These are phyloP conservation scores for Podospora pseudocomata DNA, from an alignment of 495 filamentous ascomycete species.

Conservation along the genomic window DNA sequence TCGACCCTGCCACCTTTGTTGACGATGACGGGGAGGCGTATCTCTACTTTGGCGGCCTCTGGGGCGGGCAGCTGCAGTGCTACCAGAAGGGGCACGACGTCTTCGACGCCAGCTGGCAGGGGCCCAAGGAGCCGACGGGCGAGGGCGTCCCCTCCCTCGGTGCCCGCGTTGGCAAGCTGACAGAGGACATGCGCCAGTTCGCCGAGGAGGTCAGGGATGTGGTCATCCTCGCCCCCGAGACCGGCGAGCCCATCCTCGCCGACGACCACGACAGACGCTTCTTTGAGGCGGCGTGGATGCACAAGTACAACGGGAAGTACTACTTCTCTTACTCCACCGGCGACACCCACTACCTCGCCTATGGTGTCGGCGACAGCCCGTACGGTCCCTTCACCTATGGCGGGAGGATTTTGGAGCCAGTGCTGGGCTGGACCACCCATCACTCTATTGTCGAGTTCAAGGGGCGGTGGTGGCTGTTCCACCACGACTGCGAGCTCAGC, in stretches of 20 bases:
- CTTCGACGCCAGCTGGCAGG: constrained; percentile 49
- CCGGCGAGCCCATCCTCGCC: constrained; percentile 53
- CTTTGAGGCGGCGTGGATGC: constrained; percentile 77
- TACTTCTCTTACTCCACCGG: constrained; percentile 77
- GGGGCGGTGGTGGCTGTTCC: constrained; percentile 67
- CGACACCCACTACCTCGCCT: constrained; percentile 67
- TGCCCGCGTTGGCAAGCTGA: constrained; percentile 59
- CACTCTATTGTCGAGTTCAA: constrained; percentile 71
- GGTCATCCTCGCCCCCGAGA: constrained; percentile 55
- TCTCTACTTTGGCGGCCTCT: constrained; percentile 64
- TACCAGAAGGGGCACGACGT: constrained; percentile 42
- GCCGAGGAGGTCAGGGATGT: constrained; percentile 47
- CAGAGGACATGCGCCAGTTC: constrained; percentile 60
- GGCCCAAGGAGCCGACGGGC: constrained; percentile 55
- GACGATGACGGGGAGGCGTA: constrained; percentile 60
- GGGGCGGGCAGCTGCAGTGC: constrained; percentile 67
- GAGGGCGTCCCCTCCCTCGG: constrained; percentile 46
- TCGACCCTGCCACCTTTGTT: constrained; percentile 63
- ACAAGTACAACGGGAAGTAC: constrained; percentile 60
- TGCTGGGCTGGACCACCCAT: constrained; percentile 75
- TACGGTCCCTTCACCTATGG: constrained; percentile 67
- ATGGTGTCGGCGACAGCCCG: constrained; percentile 58
- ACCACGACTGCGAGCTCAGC: constrained; percentile 66
- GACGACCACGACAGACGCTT: constrained; percentile 71
- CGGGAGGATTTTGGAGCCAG: constrained; percentile 68